Base-by-base conservation (phyloP, 2,329 filamentous ascomycete genomes). In the Thermoascus crustaceus region DNA sequence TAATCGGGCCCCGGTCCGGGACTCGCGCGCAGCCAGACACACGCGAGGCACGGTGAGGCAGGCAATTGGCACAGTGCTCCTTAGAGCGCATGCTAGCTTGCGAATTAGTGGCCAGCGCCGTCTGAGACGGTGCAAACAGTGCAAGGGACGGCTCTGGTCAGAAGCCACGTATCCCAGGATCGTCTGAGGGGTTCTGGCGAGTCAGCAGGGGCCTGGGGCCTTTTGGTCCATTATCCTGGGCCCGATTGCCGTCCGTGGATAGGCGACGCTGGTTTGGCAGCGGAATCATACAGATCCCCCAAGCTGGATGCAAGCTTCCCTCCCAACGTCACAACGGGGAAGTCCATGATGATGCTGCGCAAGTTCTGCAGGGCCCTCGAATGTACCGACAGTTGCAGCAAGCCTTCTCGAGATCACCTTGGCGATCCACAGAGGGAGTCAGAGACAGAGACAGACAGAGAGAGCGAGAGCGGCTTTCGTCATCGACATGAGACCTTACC, bases 111-210 rank as follows among this genome's bases (percentile, higher is more conserved):
- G 26, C 14, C 26, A 17, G 26, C 26, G 18, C 26, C n/a, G 26
- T 29, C 8, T 29, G 26, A 29, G 26, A 29, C 26, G 26, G 26
- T 29, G 25, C 25, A 29, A 14, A 29, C 25, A 16, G 25, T 29
- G 26, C 26, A 29, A 29, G 26, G 26, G 26, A 29, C 26, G 26
- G 26, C 26, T 29, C 26, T 29, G 26, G n/a, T 17, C 26, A 29
- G 14, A 13, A 29, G 26, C 16, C 26, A 29, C 26, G 26, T 29
- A 29, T 29, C 26, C 26, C 13, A 17, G n/a, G 13, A 13, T 18
- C 18, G 14, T 29, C 18, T 29, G 26, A 29, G 26, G 26, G 26
- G 26, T n/a, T n/a, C n/a, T n/a, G n/a, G n/a, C n/a, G n/a, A n/a
- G n/a, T n/a, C n/a, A n/a, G n/a, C n/a, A n/a, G n/a, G n/a, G n/a